phyloP scores from a whole-genome alignment of 1,284 basidiomycete species.

The Polyporus tsugae region DNA sequence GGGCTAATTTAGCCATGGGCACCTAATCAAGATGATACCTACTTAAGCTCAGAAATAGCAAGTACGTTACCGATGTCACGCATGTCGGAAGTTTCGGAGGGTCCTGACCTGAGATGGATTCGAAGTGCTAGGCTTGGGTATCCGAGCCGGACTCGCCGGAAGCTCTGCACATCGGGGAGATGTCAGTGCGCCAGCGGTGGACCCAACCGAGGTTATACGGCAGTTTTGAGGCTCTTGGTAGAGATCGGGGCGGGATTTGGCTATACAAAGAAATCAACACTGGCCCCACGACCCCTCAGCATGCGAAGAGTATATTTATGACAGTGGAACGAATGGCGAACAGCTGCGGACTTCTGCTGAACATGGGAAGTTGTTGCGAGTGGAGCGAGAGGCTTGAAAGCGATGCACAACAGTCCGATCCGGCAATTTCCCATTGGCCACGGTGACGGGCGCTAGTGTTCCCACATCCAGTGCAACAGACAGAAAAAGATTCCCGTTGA shows the following conservation, averaged over 20 bases:
- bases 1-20: background rate
- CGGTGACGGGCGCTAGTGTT: background rate
- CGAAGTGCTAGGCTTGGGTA: too few species aligned
- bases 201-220: background rate
- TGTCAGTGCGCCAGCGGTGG: background rate
- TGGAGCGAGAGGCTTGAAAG: background rate
- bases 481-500: background rate
- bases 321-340: background rate
- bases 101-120: background rate
- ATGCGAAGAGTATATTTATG: background rate
- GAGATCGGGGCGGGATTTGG: background rate
- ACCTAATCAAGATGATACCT: too few species aligned
- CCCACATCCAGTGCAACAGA: background rate
- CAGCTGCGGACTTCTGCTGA: background rate
- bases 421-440: conserved; percentile 1
- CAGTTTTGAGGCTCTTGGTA: background rate
- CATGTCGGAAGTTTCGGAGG: background rate
- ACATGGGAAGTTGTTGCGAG: background rate
- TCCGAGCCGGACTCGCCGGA: background rate
- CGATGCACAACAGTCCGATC: background rate
- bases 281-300: background rate
- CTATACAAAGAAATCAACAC: background rate
- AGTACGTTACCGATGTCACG: background rate
- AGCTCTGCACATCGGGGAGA: background rate
- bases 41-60: too few species aligned